Base-by-base conservation (phyloP, 371 early-diverging fungal genomes). In the Mortierella sp. region DNA sequence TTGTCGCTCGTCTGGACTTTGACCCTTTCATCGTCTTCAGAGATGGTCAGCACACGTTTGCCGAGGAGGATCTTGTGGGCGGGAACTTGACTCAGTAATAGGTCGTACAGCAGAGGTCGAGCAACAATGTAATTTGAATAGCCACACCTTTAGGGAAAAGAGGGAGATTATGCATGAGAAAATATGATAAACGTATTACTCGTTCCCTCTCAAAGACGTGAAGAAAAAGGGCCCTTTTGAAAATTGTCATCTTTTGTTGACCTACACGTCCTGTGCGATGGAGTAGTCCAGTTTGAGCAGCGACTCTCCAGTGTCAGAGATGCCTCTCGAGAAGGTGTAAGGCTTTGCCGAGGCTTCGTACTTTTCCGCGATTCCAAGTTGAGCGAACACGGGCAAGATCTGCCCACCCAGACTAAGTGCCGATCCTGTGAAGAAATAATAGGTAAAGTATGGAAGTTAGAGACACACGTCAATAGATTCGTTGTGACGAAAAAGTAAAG, bases 51-150 rank as follows among this genome's bases (percentile, higher is more conserved):
- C 1, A 58, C 63, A 31, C 58, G 45, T 45, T 67, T 74, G 8
- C 44, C 40, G 68, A 45, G 52, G 6, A 34, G 48, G 31, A 74
- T 61, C 52, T 67, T 74, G 29, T 64, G 41, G 10, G 52, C 40
- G 2, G 72, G 72, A 26, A 71, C 47, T 19, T 48, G 74, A n/a
- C 29, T 61, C 9, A 66, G n/a, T 19, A 74, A 22, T 16, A 74
- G 39, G 10, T 58, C 40, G 40, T 74, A 74, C 26, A 74, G 26
- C 4, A 37, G 24, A 11, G 71, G 71, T 10, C 70, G 70, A 14
- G 70, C 58, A 22, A 70, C 58, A 34, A 70, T 70, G 26, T 70
- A 41, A 2, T 41, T 40, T 7, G 34, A n/a, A 14, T 61, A 70
- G 11, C 70, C 70, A 22, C 26, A 31, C 4, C 70, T 70, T 24